Conservation (phyloP, 2,329 filamentous ascomycete genomes). For the Arachnopeziza araneosa region DNA sequence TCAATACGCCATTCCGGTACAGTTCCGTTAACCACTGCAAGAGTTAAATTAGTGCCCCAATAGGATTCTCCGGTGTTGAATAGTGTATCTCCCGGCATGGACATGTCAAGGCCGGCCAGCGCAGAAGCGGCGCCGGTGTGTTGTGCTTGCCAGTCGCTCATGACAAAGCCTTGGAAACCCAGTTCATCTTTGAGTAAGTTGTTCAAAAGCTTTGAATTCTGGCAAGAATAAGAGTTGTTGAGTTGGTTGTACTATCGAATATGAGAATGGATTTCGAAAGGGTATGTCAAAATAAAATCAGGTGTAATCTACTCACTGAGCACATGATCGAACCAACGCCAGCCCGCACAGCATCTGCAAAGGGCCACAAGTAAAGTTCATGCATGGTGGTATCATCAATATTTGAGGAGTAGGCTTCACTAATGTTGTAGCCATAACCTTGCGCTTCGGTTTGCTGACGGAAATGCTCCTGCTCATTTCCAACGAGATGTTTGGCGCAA, state of each 20-base stretch:
- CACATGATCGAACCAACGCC: conserved; percentile 81
- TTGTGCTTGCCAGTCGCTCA: conserved; percentile 77
- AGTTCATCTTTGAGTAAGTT: conserved; percentile 76
- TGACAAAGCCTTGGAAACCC: conserved; percentile 75
- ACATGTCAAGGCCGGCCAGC: conserved; percentile 74
- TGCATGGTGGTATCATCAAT: conserved; percentile 62
- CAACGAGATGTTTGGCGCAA: conserved; percentile 68
- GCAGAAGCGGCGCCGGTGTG: conserved; percentile 63
- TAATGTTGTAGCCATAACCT: conserved; percentile 56
- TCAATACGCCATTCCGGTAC: conserved; percentile 82
- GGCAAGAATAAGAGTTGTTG: conserved; percentile 62
- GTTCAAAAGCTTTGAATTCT: conserved; percentile 74
- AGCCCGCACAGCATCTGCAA: conserved; percentile 72
- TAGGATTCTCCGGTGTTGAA: conserved; percentile 60
- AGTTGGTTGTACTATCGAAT: conserved; percentile 55
- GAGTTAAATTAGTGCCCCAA: conserved; percentile 84
- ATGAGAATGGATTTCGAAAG: conserved; percentile 38
- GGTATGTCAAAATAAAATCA: too few relatives aligned
- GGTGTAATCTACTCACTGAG: conserved; percentile 32
- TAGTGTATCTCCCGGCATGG: conserved; percentile 77
- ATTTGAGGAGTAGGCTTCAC: conserved; percentile 50
- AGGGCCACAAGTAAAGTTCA: conserved; percentile 79
- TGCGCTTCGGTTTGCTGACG: conserved; percentile 36
- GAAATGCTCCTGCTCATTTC: conserved; percentile 64
- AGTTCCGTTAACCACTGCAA: conserved; percentile 84